phyloP scores from a whole-genome alignment of 1,139 yeast genomes.

The Geotrichum restrictum region DNA sequence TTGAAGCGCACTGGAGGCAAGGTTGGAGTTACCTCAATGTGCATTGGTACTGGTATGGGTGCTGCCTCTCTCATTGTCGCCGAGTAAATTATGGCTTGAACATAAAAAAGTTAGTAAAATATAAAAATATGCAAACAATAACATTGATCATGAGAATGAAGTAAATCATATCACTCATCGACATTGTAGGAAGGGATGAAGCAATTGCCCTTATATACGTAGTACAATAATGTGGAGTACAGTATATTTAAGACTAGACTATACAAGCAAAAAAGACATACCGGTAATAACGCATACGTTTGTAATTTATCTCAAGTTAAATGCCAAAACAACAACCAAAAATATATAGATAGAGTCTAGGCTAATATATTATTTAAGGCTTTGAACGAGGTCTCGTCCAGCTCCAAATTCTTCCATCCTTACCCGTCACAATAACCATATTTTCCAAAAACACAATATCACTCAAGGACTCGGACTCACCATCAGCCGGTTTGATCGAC shows the following conservation, averaged over 20 bases:
- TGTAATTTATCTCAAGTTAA: no score
- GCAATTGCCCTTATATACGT: no score
- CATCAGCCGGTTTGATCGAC: slow-evolving; percentile 2
- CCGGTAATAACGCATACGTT: no score
- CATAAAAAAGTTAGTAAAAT: neutral
- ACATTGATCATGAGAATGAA: neutral
- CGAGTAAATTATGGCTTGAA: slow-evolving; percentile 44
- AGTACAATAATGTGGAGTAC: no score
- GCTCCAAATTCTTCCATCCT: slow-evolving; percentile 21
- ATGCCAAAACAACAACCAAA: no score
- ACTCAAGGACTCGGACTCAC: slow-evolving; percentile 11
- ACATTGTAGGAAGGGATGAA: no score
- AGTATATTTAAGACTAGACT: no score
- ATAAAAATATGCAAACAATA: neutral
- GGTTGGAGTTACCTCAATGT: slow-evolving; percentile 90
- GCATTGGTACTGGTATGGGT: slow-evolving; percentile 98
- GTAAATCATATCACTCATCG: no score
- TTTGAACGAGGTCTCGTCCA: slow-evolving; percentile 15
- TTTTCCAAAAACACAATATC: slow-evolving; percentile 19
- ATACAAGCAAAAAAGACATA: no score
- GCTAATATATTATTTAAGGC: no score
- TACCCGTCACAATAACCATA: slow-evolving; percentile 16
- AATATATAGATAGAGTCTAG: no score
- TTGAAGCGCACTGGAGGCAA: slow-evolving; percentile 62
- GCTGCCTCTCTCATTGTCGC: slow-evolving; percentile 83